Evolutionary conservation across 345 rosid genomes (phyloP).

Genomic region (Streptanthus diversifolius): DNA sequence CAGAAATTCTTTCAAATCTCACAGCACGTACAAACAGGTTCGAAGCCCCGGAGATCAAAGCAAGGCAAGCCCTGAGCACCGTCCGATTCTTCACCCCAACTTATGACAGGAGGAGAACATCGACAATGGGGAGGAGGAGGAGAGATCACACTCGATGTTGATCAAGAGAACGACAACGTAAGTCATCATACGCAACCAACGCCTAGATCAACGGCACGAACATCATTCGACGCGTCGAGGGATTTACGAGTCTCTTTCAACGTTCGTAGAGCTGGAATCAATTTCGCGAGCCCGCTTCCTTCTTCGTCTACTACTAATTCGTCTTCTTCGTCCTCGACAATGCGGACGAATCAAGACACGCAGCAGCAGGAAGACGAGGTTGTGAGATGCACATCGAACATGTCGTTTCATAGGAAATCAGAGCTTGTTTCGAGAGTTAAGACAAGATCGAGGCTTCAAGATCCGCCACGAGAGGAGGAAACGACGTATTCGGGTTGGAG

Average conservation of each 20-base stretch:
- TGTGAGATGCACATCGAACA: slow-evolving; percentile 46
- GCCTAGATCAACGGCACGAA: slow-evolving; percentile 26
- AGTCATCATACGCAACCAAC: slow-evolving; percentile 16
- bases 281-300: slow-evolving; percentile 14
- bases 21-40: slow-evolving; percentile 38
- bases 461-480: slow-evolving; percentile 55
- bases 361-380: slow-evolving; percentile 38
- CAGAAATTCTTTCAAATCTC: slow-evolving; percentile 54
- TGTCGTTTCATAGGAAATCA: slow-evolving; percentile 44
- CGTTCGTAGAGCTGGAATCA: slow-evolving; percentile 7
- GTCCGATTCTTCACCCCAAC: slow-evolving; percentile 56
- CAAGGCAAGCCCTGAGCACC: slow-evolving; percentile 40
- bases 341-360: slow-evolving; percentile 21
- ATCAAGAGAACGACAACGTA: slow-evolving; percentile 55
- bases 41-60: slow-evolving; percentile 16
- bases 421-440: slow-evolving; percentile 41
- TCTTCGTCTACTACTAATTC: slow-evolving; percentile 15
- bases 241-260: slow-evolving; percentile 57
- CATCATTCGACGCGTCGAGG: slow-evolving; percentile 33
- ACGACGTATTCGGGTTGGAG: slow-evolving; percentile 38
- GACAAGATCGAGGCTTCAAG: slow-evolving; percentile 77
- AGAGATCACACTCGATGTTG: slow-evolving; percentile 74
- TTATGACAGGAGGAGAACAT: slow-evolving; percentile 17
- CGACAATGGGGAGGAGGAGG: slow-evolving; percentile 38
- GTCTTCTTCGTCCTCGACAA: slow-evolving; percentile 19